These are phyloP conservation scores for Lepiota subincarnata DNA, from an alignment of 768 basidiomycete genomes.

Conservation along the genomic window DNA sequence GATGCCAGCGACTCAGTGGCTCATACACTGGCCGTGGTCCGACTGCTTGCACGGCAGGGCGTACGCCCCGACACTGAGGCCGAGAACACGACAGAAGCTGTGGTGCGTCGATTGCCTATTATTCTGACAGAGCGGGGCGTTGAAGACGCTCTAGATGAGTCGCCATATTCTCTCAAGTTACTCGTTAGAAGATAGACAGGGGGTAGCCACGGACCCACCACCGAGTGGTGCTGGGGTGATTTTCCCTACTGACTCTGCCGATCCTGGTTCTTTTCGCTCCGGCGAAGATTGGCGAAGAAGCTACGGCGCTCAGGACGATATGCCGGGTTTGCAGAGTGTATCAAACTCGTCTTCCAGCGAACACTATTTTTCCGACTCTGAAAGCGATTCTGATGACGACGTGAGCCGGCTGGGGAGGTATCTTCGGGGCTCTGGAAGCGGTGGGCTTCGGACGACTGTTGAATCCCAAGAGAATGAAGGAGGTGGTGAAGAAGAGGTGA, in stretches of 20 bases:
- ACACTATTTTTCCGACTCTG: conserved; percentile 22
- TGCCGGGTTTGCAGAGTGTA: conserved; percentile 32
- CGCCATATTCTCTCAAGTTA: too few species aligned
- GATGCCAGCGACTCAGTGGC: conserved; percentile 1
- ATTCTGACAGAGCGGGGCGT: too few species aligned
- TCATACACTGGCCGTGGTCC: conserved; percentile 4
- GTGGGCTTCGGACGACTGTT: conserved; percentile 14
- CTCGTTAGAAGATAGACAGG: too few species aligned
- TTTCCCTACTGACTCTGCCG: too few species aligned
- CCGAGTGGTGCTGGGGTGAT: too few species aligned
- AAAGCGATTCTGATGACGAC: conserved; percentile 20
- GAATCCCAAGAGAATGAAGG: conserved; percentile 7
- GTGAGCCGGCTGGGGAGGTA: conserved; percentile 10
- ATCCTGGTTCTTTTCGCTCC: too few species aligned
- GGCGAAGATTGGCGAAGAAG: not conserved
- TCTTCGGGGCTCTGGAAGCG: conserved; percentile 1
- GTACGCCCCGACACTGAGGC: not conserved
- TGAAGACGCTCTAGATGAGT: too few species aligned
- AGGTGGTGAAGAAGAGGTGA: not conserved
- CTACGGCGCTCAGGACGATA: conserved; percentile 26
- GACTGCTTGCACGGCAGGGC: not conserved
- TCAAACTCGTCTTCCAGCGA: conserved; percentile 29
- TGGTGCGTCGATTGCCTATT: not conserved
- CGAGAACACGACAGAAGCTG: not conserved
- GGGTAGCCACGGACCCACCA: too few species aligned